phyloP scores from a whole-genome alignment of 2,329 filamentous ascomycete genomes.

The Xylariales sp. region DNA sequence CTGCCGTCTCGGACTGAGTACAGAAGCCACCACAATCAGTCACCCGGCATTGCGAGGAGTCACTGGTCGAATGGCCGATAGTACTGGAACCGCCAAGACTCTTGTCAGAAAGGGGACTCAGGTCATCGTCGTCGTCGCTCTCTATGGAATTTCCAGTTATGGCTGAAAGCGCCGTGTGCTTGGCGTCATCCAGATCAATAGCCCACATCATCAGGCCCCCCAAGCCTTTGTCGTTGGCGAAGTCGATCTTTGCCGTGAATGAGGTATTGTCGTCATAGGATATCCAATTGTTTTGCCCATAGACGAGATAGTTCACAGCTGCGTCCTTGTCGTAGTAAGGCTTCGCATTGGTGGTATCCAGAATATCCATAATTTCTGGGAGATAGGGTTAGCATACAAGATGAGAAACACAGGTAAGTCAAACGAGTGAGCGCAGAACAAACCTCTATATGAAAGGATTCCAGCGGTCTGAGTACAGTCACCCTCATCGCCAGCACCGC shows the following conservation, averaged over 20 bases:
- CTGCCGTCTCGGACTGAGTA: too few relatives aligned
- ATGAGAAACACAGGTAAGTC: background rate
- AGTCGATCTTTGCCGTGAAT: conserved; percentile 37
- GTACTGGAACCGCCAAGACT: too few relatives aligned
- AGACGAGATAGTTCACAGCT: conserved; percentile 23
- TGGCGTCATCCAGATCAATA: conserved; percentile 22
- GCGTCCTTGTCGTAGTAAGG: conserved; percentile 16
- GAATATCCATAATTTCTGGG: conserved; percentile 19
- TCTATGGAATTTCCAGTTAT: background rate
- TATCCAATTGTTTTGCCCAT: conserved; percentile 26
- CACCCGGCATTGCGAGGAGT: too few relatives aligned
- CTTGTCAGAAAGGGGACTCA: too few relatives aligned
- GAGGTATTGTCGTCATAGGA: conserved; percentile 15
- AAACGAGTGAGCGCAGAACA: background rate
- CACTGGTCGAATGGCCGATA: too few relatives aligned
- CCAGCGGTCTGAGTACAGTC: conserved; percentile 20
- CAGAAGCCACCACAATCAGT: too few relatives aligned
- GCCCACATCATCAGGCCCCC: conserved; percentile 30
- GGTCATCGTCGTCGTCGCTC: too few relatives aligned
- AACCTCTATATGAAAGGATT: conserved; percentile 18
- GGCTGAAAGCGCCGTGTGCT: conserved; percentile 15
- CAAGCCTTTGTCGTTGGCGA: conserved; percentile 27
- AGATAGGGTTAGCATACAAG: too few relatives aligned
- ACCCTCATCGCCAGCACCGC: conserved; percentile 16
- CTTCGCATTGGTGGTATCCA: conserved; percentile 12